Evolutionary conservation across 768 basidiomycete species (phyloP).

Genomic region (Inosperma sp.): DNA sequence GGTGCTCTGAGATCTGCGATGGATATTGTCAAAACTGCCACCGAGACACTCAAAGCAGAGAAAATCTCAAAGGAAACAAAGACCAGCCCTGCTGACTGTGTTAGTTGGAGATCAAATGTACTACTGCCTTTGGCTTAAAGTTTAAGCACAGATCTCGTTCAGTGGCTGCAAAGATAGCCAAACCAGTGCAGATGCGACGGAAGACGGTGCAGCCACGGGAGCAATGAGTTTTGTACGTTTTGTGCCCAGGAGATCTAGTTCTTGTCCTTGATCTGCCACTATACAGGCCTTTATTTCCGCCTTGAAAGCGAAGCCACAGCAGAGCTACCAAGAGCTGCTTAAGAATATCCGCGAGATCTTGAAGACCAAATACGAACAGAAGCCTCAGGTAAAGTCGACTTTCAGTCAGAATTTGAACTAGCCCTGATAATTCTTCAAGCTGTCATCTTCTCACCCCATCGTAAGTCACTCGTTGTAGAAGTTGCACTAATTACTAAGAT

Average conservation of each 20-base stretch:
- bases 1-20: constrained; percentile 73
- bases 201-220: constrained; percentile 62
- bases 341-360: constrained; percentile 37
- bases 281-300: constrained; percentile 56
- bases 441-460: constrained; percentile 35
- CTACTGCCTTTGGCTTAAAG: not conserved
- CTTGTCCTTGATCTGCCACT: not conserved
- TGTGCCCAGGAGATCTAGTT: not conserved
- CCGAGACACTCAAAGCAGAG: constrained; percentile 61
- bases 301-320: constrained; percentile 44
- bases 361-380: constrained; percentile 37
- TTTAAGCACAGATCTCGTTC: constrained; percentile 60
- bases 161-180: constrained; percentile 79
- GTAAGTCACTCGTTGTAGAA: constrained; percentile 22
- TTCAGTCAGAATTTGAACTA: not conserved
- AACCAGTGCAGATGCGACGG: constrained; percentile 71
- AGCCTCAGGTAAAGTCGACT: constrained; percentile 32
- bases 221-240: constrained; percentile 72
- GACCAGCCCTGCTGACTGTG: constrained; percentile 84
- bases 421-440: constrained; percentile 30
- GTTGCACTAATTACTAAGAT: not conserved
- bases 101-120: constrained; percentile 34
- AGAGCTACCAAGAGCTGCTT: constrained; percentile 42
- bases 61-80: constrained; percentile 56
- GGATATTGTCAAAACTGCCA: constrained; percentile 69